Percentiles rank a stretch among this genome's conserved stretches.
These are phyloP conservation scores for Tolypocladium sp. DNA, from an alignment of 2,329 filamentous ascomycete species.

Conservation along the genomic window DNA sequence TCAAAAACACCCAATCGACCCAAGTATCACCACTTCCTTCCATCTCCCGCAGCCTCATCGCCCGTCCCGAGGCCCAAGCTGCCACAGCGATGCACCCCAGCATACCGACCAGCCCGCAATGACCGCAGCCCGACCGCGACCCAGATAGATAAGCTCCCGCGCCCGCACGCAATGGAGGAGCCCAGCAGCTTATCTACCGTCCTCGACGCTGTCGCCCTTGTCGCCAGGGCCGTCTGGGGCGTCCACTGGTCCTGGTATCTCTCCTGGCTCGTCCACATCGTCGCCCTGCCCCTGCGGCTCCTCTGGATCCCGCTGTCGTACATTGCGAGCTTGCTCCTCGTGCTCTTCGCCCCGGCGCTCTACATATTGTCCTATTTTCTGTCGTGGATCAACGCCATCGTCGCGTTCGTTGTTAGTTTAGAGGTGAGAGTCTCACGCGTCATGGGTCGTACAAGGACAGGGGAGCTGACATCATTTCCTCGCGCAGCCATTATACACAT, in stretches of 20 bases:
- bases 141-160: not conserved
- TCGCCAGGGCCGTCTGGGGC: slow-evolving; percentile 15
- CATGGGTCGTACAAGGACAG: not conserved
- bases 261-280: slow-evolving; percentile 11
- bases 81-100: not conserved
- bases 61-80: too few relatives aligned
- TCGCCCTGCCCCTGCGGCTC: slow-evolving; percentile 20
- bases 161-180: slow-evolving; percentile 6
- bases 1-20: too few relatives aligned
- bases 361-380: slow-evolving; percentile 20
- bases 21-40: not conserved
- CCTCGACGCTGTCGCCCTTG: slow-evolving; percentile 14
- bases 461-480: not conserved
- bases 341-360: slow-evolving; percentile 26
- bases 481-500: slow-evolving; percentile 31
- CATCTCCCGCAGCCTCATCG: too few relatives aligned
- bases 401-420: slow-evolving; percentile 20
- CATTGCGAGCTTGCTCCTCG: slow-evolving; percentile 15
- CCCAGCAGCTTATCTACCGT: slow-evolving; percentile 10
- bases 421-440: slow-evolving; percentile 19
- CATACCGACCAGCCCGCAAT: not conserved
- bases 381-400: slow-evolving; percentile 11
- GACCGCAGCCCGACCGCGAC: not conserved
- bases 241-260: slow-evolving; percentile 18
- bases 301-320: slow-evolving; percentile 19